A percentile compares a stretch with the other conserved stretches of the same genome.
Evolutionary conservation across 768 basidiomycete species (phyloP).

Genomic region (Chalciporus pseudorubinellus): DNA sequence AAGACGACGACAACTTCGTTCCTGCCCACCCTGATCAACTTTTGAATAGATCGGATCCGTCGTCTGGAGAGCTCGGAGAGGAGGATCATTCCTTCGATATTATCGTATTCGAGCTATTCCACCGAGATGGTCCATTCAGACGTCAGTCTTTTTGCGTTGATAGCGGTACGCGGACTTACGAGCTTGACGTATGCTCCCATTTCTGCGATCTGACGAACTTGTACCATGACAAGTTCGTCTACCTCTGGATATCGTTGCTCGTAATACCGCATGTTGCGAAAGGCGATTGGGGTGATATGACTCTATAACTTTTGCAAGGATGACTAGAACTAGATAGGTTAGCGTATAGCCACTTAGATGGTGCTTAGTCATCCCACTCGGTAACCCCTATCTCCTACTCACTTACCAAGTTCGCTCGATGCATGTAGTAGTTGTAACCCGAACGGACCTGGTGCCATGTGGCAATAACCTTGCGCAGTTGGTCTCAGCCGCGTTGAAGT

Average conservation of each 20-base stretch:
- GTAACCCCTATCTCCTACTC: neutral
- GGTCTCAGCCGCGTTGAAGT: no score
- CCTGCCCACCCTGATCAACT: slow-evolving; percentile 93
- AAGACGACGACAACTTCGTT: slow-evolving; percentile 99
- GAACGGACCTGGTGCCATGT: no score
- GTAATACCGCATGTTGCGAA: slow-evolving; percentile 77
- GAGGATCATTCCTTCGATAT: slow-evolving; percentile 99
- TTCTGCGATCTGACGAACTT: slow-evolving; percentile 98
- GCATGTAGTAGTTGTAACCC: no score
- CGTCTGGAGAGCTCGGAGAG: slow-evolving; percentile 96
- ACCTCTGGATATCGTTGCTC: slow-evolving; percentile 93
- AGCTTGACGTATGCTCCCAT: slow-evolving; percentile 99
- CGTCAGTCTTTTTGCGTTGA: neutral
- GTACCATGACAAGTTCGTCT: slow-evolving; percentile 99
- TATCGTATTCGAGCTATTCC: slow-evolving; percentile 92
- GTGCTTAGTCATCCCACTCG: neutral
- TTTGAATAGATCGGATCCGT: slow-evolving; percentile 96
- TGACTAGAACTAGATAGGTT: neutral
- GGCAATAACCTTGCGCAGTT: no score
- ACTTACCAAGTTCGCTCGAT: no score
- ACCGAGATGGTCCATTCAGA: neutral
- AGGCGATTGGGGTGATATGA: neutral
- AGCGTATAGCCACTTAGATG: neutral
- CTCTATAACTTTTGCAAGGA: neutral
- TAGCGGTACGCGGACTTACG: slow-evolving; percentile 46